Base-by-base conservation (phyloP, 371 early-diverging fungal species). In the Rhizopus delemar region DNA sequence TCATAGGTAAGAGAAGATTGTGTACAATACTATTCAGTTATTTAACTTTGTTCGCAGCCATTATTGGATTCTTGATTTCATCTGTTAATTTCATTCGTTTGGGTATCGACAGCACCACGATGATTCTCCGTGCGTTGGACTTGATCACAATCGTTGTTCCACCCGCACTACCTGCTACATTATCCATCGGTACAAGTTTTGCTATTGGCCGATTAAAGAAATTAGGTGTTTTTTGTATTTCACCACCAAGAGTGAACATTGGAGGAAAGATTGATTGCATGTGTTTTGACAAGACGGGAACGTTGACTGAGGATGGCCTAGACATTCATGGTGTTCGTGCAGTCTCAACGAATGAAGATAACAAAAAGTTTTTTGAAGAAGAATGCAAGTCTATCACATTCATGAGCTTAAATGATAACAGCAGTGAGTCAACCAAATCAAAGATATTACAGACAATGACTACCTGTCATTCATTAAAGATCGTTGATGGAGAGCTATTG, bases 231-330 rank as follows among this genome's bases (percentile, higher is more conserved):
- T 94, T 88, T 74, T 99, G 99, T 71, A 98, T 93, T 54, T 89
- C 92, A 45, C 95, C 97, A 2, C 89, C 95, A 6, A 81, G 96
- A 13, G 96, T 99, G 46, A 98, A 97, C 69, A 88, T 97, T 57
- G 90, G 97, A 39, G 99, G 99, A 41, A 94, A 94, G 63, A 77
- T 99, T 48, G 92, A 98, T 64, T 88, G 95, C 38, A 94, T 96
- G 83, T 92, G 96, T 62, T 99, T 99, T 83, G 99, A 99, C 80
- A 99, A 99, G 75, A 99, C 99, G 5, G 99, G 99, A 2, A 99
- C 99, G 5, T 72, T 99, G 49, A 99, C 99, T 2, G 95, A 98
- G 68, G 98, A 99, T 65, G 99, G 98, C 0, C 76, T 99, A 46
- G 99, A 98, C 68, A 92, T 99, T 8, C 83, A 96, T 46, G 98